phyloP scores from a whole-genome alignment of 176 grass and related monocot species.

The Neostapfia colusana region DNA sequence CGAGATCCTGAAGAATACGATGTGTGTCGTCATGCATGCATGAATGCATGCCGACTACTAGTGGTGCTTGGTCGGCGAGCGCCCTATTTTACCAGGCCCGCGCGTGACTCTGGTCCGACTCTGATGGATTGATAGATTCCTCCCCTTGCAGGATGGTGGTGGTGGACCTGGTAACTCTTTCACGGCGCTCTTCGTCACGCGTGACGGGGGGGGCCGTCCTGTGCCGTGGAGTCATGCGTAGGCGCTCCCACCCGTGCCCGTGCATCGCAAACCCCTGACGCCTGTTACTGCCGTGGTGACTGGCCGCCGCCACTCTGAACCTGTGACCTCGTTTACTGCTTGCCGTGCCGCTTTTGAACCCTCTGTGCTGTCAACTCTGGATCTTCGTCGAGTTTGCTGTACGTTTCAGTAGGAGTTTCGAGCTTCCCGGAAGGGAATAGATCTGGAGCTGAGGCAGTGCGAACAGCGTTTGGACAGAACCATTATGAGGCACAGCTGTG shows the following conservation, averaged over 20 bases:
- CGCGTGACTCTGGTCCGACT: not conserved
- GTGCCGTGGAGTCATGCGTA: not conserved
- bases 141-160: not conserved
- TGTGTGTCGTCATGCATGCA: not conserved
- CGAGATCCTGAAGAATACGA: slow-evolving; percentile 8
- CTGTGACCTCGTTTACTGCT: slow-evolving; percentile 31
- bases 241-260: not conserved
- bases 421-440: not conserved
- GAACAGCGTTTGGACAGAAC: slow-evolving; percentile 5
- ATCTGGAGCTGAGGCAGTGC: slow-evolving; percentile 7
- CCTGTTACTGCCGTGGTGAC: not conserved
- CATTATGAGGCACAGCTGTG: slow-evolving; percentile 36
- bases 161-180: not conserved
- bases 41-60: not conserved
- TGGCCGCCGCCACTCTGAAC: not conserved
- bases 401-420: not conserved
- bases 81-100: not conserved
- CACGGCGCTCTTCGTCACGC: not conserved
- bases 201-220: not conserved
- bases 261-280: not conserved
- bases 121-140: slow-evolving; percentile 16
- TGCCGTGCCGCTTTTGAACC: too few relatives aligned
- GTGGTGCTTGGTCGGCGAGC: not conserved
- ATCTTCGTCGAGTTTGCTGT: not conserved
- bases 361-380: too few relatives aligned